Evolutionary conservation across 2,329 filamentous ascomycete genomes (phyloP), one percentile per base, ranked within the genome.

Genomic region (Thielaviopsis euricoi): DNA sequence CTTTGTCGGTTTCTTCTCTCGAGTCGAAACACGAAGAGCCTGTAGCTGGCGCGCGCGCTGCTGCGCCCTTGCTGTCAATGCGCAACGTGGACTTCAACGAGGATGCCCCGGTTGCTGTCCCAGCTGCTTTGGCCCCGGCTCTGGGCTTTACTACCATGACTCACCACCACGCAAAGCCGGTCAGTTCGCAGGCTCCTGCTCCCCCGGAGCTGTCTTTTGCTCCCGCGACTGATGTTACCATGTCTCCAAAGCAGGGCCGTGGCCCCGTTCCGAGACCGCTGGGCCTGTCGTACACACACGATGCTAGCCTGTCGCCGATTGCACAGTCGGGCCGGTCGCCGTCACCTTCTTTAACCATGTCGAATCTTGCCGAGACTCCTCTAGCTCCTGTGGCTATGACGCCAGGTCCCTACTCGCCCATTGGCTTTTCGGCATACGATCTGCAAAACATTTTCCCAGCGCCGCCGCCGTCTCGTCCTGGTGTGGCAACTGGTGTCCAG

Each of bases 111-210:
- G 56, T 59, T 52, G 48, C 40, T 2, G 56, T 48, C 15, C 55
- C 37, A 2, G 26, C 17, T 13, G 29, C 46, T 21, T 6, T 52
- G n/a, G 53, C 56, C 22, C 33, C 60, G 15, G 51, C 51, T 1
- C 59, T 70, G 19, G 64, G 63, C 0, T 54, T 70, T 23, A 66
- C 68, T 1, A 56, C 60, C 2, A 63, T 69, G 37, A 55, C 63
- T 43, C 62, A 67, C 17, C 61, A 68, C 58, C 62, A 62, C 49
- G 55, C 67, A n/a, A 63, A 67, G 51, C 67, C 66, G 21, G 58
- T 66, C 17, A 37, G 37, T 43, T 60, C 62, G 1, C 66, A 67
- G 54, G 68, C 69, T 15, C 65, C 67, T 51, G 60, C 52, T n/a
- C 52, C 58, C 22, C 48, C 23, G 48, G 48, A 51, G 19, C 22